Base-by-base conservation (phyloP, 768 basidiomycete genomes). In the Boletus reticulatus region DNA sequence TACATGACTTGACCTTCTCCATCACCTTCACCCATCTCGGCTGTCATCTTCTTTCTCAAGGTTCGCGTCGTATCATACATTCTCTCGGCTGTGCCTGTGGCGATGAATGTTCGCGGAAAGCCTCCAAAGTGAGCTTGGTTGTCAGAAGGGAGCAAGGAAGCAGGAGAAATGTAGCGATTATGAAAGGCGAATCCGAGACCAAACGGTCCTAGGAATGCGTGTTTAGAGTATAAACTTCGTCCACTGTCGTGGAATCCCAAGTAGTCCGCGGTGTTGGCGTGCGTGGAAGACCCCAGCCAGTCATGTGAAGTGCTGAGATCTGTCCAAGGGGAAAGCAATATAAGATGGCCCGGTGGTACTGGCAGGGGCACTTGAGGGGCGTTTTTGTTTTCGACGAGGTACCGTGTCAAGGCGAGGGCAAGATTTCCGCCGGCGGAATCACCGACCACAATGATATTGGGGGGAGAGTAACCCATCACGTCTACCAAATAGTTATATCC, bases 381-480 rank as follows among this genome's bases (percentile, higher is more conserved):
- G 29, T 62, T 64, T 31, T 72, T 70, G 67, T 84, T 69, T 56
- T 84, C 80, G 17, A 81, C 72, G 24, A 90, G 78, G 59, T 86
- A 85, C 5, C 84, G 83, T 10, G 75, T 78, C 42, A 89, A 75
- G 0, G 84, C 83, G 34, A 83, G 76, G 1, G 83, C 82, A 24
- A 92, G 80, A 68, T 92, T 88, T 6, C 78, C 91, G 4, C 91
- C 90, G 0, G 90, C 88, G 1, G 87, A 92, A 66, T 93, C 89
- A 4, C 90, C 91, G 19, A 75, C 76, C 20, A 92, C 48, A 52
- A 89, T 76, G 63, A 93, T 85, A 61, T 88, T 73, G 17, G 73
- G 67, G 0, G 88, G 80, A 2, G 74, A 58, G 65, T 89, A 84
- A 0, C 83, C 81, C 27, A 86, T 72, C 10, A 64, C 71, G 47